Percentiles rank a stretch among this genome's conserved stretches.
Evolutionary conservation across 1,139 yeast species (phyloP).

Genomic region (Taphrina sp.): DNA sequence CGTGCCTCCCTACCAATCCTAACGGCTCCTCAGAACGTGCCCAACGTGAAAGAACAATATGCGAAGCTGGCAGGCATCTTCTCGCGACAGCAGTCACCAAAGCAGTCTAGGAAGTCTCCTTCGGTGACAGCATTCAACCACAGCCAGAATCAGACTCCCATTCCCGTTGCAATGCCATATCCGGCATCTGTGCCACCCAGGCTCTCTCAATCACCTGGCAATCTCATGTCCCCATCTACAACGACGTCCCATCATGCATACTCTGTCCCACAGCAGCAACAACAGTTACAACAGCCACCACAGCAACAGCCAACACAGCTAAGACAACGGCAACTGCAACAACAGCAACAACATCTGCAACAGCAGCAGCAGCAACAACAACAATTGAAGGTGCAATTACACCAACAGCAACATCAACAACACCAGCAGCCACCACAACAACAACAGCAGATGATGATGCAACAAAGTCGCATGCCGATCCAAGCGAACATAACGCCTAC

Average conservation of each 20-base stretch:
- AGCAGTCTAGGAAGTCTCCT: slow-evolving; percentile 2
- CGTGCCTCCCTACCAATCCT: slow-evolving; percentile 6
- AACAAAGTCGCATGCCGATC: slow-evolving; percentile 1
- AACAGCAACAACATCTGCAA: slow-evolving; percentile 33
- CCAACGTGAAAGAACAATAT: slow-evolving; percentile 20
- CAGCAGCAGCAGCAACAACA: slow-evolving; percentile 33
- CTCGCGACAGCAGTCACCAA: slow-evolving; percentile 7
- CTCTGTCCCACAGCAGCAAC: slow-evolving; percentile 5
- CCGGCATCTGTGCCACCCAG: neutral
- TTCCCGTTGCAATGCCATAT: neutral
- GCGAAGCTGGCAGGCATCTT: slow-evolving; percentile 13
- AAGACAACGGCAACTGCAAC: slow-evolving; percentile 12
- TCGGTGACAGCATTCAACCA: neutral
- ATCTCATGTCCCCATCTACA: slow-evolving; percentile 17
- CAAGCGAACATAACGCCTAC: neutral
- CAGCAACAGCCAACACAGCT: slow-evolving; percentile 12
- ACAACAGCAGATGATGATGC: slow-evolving; percentile 13
- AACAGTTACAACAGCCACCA: slow-evolving; percentile 1
- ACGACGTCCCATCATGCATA: neutral
- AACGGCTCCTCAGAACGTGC: slow-evolving; percentile 21
- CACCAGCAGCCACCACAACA: slow-evolving; percentile 8
- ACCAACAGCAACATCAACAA: slow-evolving; percentile 1
- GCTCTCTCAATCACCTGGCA: slow-evolving; percentile 9
- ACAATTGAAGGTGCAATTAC: slow-evolving; percentile 30
- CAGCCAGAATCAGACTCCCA: neutral